Percentiles rank a stretch among this genome's conserved stretches.
Evolutionary conservation across 805 yeast genomes (phyloP).

Genomic region (Ogataea paradorogensis): DNA sequence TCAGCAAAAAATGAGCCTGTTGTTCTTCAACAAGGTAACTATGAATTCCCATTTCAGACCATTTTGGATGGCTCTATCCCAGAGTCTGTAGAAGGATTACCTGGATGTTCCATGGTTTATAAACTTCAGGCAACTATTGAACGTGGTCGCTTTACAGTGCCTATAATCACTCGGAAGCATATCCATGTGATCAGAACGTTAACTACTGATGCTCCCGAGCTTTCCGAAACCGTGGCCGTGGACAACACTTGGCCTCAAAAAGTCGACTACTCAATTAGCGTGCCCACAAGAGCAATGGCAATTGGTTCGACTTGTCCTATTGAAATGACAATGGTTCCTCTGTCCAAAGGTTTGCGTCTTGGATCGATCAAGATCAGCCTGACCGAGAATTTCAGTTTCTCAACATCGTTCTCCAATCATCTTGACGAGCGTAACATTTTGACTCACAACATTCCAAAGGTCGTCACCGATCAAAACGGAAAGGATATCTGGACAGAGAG

Average conservation of each 20-base stretch:
- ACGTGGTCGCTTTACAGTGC: conserved; percentile 71
- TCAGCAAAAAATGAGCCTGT: conserved; percentile 31
- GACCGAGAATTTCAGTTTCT: conserved; percentile 59
- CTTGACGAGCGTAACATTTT: conserved; percentile 59
- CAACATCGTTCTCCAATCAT: conserved; percentile 57
- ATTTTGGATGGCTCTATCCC: conserved; percentile 80
- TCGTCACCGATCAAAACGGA: conserved; percentile 38
- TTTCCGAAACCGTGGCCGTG: conserved; percentile 87
- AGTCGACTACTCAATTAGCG: conserved; percentile 82
- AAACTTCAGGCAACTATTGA: conserved; percentile 77
- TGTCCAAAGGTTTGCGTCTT: conserved; percentile 72
- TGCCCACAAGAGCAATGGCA: conserved; percentile 86
- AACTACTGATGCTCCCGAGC: conserved; percentile 81
- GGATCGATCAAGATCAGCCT: conserved; percentile 71
- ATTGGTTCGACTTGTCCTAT: conserved; percentile 79
- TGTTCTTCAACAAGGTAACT: conserved; percentile 67
- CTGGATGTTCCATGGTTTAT: conserved; percentile 72
- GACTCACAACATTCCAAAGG: conserved; percentile 44
- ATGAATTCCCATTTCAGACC: conserved; percentile 86
- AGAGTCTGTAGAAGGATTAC: conserved; percentile 88
- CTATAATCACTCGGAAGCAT: conserved; percentile 64
- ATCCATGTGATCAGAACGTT: conserved; percentile 81
- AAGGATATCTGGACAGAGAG: conserved; percentile 39
- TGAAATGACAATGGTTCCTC: conserved; percentile 69
- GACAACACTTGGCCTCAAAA: conserved; percentile 95